Evolutionary conservation across 768 basidiomycete genomes (phyloP), one percentile per base, ranked within the genome.

Genomic region (Boletus vermiculosoides): DNA sequence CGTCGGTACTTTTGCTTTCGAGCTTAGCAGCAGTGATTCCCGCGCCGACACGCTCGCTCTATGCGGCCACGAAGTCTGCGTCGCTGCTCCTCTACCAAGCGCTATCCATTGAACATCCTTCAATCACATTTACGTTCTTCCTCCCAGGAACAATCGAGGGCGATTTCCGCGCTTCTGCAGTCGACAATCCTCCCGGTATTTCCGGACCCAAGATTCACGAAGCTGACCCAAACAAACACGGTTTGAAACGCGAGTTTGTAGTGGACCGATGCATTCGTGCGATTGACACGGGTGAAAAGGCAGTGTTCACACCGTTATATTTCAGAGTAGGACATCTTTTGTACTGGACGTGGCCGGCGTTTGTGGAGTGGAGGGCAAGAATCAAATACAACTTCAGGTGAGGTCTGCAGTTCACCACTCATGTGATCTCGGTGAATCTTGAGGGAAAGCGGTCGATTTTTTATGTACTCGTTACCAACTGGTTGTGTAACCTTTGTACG

Each of bases 11-110:
- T 28, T 83, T 95, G 41, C 68, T 97, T 36, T 92, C 92, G 9
- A 89, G 87, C 30, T 75, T 88, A 3, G 94, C 87, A 3, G 84
- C 91, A 3, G 76, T 87, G 7, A 85, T 94, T 36, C 90, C 94
- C 3, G 84, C 94, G 0, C 94, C 94, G 1, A 93, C 90, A 1
- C 86, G 94, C 8, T 76, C 90, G 1, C 74, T 98, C 36, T 98
- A 98, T 67, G 84, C 81, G 0, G 84, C 92, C 4, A 90, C 88
- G 11, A 97, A 98, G 70, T 78, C 87, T 3, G 89, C 93, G 0
- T 84, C 88, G 1, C 80, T 91, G 30, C 60, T 87, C 6, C 83
- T 94, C 54, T 93, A 85, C 70, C 89, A 90, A 70, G 78, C 87
- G 0, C 83, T 94, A 33, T 76, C 91, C 5, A 88, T 92, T 57